phyloP scores from a whole-genome alignment of 768 basidiomycete species.

The Leccinum olivaceopallidum region DNA sequence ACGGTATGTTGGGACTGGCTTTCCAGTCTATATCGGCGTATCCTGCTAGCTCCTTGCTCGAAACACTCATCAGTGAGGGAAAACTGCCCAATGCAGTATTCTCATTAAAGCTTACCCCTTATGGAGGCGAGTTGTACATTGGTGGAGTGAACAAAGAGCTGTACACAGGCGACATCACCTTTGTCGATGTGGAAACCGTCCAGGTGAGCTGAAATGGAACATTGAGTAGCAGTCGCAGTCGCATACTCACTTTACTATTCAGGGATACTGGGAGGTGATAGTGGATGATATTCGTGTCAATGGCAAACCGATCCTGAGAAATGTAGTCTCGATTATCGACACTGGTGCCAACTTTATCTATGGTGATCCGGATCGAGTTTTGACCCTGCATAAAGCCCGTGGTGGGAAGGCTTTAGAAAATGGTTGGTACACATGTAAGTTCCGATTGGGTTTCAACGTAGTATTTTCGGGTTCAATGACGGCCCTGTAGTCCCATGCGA shows the following conservation, averaged over 20 bases:
- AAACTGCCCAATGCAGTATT: no score
- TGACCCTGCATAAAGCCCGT: background rate
- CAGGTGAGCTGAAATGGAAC: background rate
- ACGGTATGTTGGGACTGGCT: no score
- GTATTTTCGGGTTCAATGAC: no score
- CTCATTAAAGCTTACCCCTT: no score
- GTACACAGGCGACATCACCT: background rate
- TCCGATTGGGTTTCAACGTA: background rate
- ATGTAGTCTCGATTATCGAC: background rate
- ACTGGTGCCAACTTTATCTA: background rate
- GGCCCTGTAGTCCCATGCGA: no score
- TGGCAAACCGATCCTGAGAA: background rate
- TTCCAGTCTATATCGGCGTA: no score
- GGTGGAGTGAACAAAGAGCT: background rate
- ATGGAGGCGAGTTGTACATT: no score
- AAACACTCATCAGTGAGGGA: no score
- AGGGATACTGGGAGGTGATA: background rate
- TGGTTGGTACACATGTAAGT: background rate
- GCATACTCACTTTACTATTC: background rate
- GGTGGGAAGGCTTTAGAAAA: background rate
- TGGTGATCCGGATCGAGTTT: background rate
- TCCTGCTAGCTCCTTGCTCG: no score
- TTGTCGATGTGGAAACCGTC: background rate
- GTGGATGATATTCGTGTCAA: background rate
- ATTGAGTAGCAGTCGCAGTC: background rate